These are phyloP conservation scores for Penicillium glabrum DNA, from an alignment of 2,329 filamentous ascomycete species.

Conservation along the genomic window DNA sequence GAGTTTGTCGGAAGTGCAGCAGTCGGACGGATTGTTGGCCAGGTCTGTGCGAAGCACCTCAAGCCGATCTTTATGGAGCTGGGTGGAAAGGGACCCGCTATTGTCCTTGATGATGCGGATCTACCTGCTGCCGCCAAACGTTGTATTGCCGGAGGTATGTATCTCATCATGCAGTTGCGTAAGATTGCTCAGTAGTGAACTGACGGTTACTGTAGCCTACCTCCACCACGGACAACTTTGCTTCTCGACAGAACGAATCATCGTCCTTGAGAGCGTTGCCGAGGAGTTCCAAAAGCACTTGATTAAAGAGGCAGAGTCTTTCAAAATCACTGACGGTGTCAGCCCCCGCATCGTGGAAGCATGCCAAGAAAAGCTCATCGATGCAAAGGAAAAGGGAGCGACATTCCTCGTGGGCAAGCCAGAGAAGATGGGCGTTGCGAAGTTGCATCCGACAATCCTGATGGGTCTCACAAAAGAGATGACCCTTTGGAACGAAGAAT, in stretches of 20 bases:
- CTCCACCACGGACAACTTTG: constrained; percentile 3
- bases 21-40: constrained; percentile 9
- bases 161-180: not conserved
- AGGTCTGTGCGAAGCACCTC: constrained; percentile 2
- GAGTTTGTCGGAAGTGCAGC: constrained; percentile 13
- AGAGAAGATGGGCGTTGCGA: not conserved
- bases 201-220: not conserved
- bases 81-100: constrained; percentile 11
- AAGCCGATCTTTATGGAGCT: constrained; percentile 14
- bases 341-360: not conserved
- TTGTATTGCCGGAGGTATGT: constrained; percentile 1
- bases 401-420: not conserved
- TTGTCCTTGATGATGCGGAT: constrained; percentile 15
- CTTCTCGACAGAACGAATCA: constrained; percentile 7
- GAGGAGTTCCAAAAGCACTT: not conserved
- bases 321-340: not conserved
- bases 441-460: not conserved
- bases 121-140: constrained; percentile 7
- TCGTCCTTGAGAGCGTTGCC: not conserved
- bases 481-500: not conserved
- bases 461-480: not conserved
- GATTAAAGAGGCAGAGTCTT: not conserved
- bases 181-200: no score
- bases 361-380: not conserved
- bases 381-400: not conserved